Evolutionary conservation across 495 filamentous ascomycete species (phyloP).

Genomic region (Aspergillus indologenus): DNA sequence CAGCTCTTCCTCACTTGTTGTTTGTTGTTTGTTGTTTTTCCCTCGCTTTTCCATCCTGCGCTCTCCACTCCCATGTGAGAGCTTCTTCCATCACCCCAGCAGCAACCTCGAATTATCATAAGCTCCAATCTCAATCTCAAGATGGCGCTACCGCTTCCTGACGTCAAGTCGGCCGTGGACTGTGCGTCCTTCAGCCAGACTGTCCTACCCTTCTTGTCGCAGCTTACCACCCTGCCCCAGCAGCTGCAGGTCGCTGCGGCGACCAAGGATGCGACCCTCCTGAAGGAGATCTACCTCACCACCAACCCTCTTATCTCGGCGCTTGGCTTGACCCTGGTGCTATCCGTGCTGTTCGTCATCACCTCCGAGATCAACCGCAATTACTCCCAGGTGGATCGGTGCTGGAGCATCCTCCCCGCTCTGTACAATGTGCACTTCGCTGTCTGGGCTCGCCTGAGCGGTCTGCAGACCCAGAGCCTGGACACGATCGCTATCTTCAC

Average conservation of each 20-base stretch:
- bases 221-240: conserved; percentile 69
- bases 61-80: conserved; percentile 2
- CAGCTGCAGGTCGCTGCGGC: conserved; percentile 51
- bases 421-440: conserved; percentile 87
- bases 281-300: conserved; percentile 68
- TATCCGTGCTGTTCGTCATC: conserved; percentile 67
- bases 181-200: conserved; percentile 69
- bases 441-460: conserved; percentile 70
- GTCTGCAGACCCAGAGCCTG: conserved; percentile 67
- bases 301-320: conserved; percentile 86
- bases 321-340: conserved; percentile 64
- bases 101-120: neutral
- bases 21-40: conserved; percentile 1
- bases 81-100: conserved; percentile 5
- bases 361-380: conserved; percentile 82
- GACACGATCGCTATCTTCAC: conserved; percentile 72
- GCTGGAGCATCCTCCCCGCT: conserved; percentile 86
- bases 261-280: conserved; percentile 51
- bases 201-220: conserved; percentile 71
- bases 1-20: neutral
- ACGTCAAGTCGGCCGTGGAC: conserved; percentile 63
- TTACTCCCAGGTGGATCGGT: conserved; percentile 89
- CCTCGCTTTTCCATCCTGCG: conserved; percentile 4
- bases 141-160: conserved; percentile 65
- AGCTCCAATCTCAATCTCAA: conserved; percentile 1